These are phyloP conservation scores for Crepidotus variabilis DNA, from an alignment of 768 basidiomycete species.

Conservation along the genomic window DNA sequence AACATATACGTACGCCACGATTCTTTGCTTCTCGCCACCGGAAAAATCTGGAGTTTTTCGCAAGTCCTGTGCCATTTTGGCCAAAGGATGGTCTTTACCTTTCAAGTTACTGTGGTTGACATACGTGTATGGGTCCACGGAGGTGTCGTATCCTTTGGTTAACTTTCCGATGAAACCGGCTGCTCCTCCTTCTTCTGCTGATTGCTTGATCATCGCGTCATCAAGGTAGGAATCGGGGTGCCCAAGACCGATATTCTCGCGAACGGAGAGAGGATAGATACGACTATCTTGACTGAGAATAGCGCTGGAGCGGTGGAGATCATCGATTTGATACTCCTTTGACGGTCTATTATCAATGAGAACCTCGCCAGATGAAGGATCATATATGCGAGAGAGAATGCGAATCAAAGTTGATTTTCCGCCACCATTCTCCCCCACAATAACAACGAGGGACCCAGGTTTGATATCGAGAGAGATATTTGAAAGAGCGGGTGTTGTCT, in stretches of 20 bases:
- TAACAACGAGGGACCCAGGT: constrained; percentile 45
- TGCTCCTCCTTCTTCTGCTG: constrained; percentile 36
- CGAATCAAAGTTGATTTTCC: constrained; percentile 56
- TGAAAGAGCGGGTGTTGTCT: constrained; percentile 28
- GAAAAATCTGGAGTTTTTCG: constrained; percentile 28
- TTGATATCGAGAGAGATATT: constrained; percentile 41
- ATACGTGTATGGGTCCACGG: constrained; percentile 27
- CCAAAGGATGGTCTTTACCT: constrained; percentile 25
- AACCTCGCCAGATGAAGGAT: constrained; percentile 38
- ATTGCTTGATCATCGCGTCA: constrained; percentile 22
- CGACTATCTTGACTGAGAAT: constrained; percentile 47
- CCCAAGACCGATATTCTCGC: constrained; percentile 36
- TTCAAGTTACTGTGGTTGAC: constrained; percentile 25
- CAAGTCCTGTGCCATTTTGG: constrained; percentile 19
- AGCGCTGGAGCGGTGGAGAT: constrained; percentile 41
- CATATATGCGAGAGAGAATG: constrained; percentile 45
- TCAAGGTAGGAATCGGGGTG: constrained; percentile 14
- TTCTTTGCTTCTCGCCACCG: constrained; percentile 45
- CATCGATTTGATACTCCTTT: constrained; percentile 28
- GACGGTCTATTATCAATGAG: constrained; percentile 40
- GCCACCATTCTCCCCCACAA: constrained; percentile 55
- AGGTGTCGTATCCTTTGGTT: constrained; percentile 32
- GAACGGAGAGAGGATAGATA: constrained; percentile 44
- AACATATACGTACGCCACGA: constrained; percentile 39
- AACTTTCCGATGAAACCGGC: constrained; percentile 36